Evolutionary conservation across 768 basidiomycete genomes (phyloP).

Genomic region (Candolleomyces eurysporus): DNA sequence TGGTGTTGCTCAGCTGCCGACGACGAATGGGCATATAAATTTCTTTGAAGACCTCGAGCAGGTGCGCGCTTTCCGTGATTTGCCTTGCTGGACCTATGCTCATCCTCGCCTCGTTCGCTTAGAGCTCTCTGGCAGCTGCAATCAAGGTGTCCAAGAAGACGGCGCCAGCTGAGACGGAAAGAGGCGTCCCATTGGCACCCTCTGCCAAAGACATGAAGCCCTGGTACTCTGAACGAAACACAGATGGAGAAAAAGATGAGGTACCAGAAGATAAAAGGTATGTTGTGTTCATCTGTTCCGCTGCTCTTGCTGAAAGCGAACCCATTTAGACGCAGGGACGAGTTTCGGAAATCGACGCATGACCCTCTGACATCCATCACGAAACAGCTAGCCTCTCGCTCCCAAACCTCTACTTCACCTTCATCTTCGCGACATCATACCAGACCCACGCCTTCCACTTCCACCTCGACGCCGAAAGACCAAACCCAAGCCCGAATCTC

Average conservation of each 20-base stretch:
- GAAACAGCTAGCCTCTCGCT: constrained; percentile 52
- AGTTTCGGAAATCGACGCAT: constrained; percentile 56
- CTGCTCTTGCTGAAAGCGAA: background rate
- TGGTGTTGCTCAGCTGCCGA: constrained; percentile 37
- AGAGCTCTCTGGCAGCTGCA: constrained; percentile 44
- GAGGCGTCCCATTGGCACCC: constrained; percentile 73
- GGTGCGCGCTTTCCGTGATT: constrained; percentile 30
- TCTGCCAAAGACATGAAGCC: constrained; percentile 75
- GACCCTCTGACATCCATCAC: constrained; percentile 79
- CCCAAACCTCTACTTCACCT: constrained; percentile 20
- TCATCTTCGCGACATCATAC: background rate
- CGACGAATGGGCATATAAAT: constrained; percentile 72
- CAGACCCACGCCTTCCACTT: background rate
- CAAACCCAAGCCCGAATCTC: constrained; percentile 57
- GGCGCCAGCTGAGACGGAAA: constrained; percentile 54
- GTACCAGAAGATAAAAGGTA: constrained; percentile 36
- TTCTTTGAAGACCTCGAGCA: constrained; percentile 82
- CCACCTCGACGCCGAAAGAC: constrained; percentile 12
- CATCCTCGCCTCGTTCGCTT: constrained; percentile 1
- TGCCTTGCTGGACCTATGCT: background rate
- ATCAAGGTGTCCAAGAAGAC: constrained; percentile 34
- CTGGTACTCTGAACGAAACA: constrained; percentile 58
- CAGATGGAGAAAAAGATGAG: constrained; percentile 25
- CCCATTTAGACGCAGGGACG: constrained; percentile 50
- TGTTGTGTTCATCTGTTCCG: constrained; percentile 8